These are phyloP conservation scores for Borealophlyctis nickersoniae DNA, from an alignment of 192 early-diverging fungal species.

Conservation along the genomic window DNA sequence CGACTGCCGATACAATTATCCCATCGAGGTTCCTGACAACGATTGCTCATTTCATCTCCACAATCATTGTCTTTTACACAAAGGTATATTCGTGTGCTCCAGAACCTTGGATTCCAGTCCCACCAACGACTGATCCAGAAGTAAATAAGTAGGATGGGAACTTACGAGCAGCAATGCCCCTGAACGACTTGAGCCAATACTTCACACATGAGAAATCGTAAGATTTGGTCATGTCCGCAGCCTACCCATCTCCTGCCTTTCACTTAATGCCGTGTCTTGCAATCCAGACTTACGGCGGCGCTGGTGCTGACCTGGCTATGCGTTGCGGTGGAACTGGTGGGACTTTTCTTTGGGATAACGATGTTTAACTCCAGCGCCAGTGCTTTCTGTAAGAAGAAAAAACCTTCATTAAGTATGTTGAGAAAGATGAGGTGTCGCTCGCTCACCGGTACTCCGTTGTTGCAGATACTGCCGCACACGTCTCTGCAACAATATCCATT, in stretches of 20 bases:
- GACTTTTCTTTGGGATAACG: slow-evolving; percentile 34
- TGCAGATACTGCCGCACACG: slow-evolving; percentile 32
- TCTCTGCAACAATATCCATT: slow-evolving; percentile 28
- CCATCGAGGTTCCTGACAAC: slow-evolving; percentile 40
- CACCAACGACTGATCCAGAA: neutral
- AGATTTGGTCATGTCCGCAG: too few species aligned
- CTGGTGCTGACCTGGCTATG: slow-evolving; percentile 40
- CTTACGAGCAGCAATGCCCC: slow-evolving; percentile 30
- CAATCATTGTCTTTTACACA: slow-evolving; percentile 40
- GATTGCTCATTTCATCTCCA: slow-evolving; percentile 31
- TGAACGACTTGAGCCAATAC: slow-evolving; percentile 29
- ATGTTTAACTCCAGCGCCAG: slow-evolving; percentile 31
- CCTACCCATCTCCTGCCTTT: neutral
- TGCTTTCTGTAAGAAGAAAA: slow-evolving; percentile 25
- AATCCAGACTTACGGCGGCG: slow-evolving; percentile 28
- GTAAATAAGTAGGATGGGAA: slow-evolving; percentile 38
- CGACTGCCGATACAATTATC: slow-evolving; percentile 25
- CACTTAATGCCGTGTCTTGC: slow-evolving; percentile 1
- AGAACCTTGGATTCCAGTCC: slow-evolving; percentile 1
- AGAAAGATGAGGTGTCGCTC: too few species aligned
- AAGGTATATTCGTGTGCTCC: slow-evolving; percentile 27
- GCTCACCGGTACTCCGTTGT: too few species aligned
- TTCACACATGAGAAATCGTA: too few species aligned
- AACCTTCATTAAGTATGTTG: too few species aligned
- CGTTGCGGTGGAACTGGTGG: slow-evolving; percentile 34